Evolutionary conservation across 352 stramenopile genomes (phyloP).

Genomic region (Globisporangium viniferum): DNA sequence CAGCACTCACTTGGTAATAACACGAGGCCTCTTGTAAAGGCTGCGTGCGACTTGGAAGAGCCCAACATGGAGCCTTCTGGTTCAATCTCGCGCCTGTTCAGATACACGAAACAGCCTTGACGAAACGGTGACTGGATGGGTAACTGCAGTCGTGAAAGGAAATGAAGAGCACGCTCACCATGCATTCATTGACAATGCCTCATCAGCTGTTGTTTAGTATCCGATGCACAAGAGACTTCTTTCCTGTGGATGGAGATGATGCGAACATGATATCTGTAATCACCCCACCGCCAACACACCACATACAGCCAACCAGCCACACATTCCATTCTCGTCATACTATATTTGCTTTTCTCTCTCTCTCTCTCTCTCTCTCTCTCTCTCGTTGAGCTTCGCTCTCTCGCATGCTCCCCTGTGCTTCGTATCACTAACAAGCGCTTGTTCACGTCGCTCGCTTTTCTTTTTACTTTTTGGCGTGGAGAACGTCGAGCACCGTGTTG

Average conservation of each 20-base stretch:
- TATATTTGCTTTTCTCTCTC: neutral
- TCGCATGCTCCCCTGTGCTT: neutral
- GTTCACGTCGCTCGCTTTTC: neutral
- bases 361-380: neutral
- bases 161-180: neutral
- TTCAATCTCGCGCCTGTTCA: neutral
- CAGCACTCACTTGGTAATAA: neutral
- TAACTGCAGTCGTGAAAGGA: neutral
- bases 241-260: neutral
- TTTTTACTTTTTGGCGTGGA: slow-evolving; percentile 37
- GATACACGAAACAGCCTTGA: neutral
- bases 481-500: slow-evolving; percentile 51
- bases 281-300: neutral
- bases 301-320: neutral
- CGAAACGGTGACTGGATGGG: neutral
- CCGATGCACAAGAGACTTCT: neutral
- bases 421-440: neutral
- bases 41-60: neutral
- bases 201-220: neutral
- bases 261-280: neutral
- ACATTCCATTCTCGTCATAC: slow-evolving; percentile 7
- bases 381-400: neutral
- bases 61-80: neutral
- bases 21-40: neutral
- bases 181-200: neutral